phyloP scores from a whole-genome alignment of 164 flowering plant genomes.

The Brasenia schreberi region DNA sequence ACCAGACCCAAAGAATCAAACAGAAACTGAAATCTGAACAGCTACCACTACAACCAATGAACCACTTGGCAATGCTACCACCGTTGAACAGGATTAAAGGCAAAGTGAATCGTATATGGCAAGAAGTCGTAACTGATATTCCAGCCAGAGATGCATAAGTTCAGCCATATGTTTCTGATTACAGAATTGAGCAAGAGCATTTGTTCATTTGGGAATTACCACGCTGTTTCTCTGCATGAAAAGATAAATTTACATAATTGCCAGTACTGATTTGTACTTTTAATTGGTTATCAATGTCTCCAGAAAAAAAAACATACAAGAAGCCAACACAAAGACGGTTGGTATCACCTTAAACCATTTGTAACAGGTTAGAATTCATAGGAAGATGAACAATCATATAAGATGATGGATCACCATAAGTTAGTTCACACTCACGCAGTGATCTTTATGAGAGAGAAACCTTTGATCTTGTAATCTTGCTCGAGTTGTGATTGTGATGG shows the following conservation, averaged over 20 bases:
- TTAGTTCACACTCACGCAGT: too few relatives aligned
- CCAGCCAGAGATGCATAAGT: too few relatives aligned
- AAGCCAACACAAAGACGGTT: background rate
- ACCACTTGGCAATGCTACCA: background rate
- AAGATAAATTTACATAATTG: background rate
- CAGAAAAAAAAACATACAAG: background rate
- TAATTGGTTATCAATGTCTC: background rate
- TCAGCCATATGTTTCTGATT: background rate
- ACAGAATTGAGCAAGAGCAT: background rate
- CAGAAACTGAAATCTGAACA: background rate
- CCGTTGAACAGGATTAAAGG: background rate
- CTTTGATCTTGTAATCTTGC: too few relatives aligned
- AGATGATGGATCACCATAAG: too few relatives aligned
- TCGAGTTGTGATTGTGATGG: too few relatives aligned
- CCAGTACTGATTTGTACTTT: background rate
- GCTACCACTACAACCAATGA: too few relatives aligned
- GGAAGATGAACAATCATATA: too few relatives aligned
- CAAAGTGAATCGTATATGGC: too few relatives aligned
- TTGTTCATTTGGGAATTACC: background rate
- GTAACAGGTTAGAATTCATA: too few relatives aligned
- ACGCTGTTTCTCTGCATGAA: background rate
- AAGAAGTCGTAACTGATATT: too few relatives aligned
- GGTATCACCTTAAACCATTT: too few relatives aligned
- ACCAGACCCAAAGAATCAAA: background rate
- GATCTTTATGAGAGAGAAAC: too few relatives aligned